Percentiles rank a stretch among this genome's conserved stretches.
Evolutionary conservation across 2,329 filamentous ascomycete species (phyloP).

Genomic region (Endoconidiophora polonica): DNA sequence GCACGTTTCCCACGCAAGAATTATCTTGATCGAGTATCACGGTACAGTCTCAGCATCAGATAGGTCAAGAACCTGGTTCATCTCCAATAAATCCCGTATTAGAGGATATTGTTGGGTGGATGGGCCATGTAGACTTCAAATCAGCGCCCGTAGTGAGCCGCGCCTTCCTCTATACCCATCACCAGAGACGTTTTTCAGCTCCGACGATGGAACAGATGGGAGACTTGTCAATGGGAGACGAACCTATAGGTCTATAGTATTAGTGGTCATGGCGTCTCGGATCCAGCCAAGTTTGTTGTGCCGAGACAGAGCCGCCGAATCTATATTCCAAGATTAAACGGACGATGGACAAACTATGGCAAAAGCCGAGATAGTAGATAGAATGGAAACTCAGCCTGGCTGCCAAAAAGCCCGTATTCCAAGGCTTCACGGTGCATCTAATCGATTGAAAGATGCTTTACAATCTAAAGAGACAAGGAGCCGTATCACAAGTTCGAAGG

Average conservation of each 20-base stretch:
- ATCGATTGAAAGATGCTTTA: background rate
- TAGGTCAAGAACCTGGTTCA: background rate
- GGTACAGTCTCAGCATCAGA: constrained; percentile 86
- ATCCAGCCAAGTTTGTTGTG: no score
- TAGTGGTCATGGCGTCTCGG: background rate
- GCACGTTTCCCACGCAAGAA: constrained; percentile 97
- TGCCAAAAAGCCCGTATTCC: background rate
- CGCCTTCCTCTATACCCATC: constrained; percentile 16
- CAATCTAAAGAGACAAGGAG: background rate
- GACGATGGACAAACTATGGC: background rate
- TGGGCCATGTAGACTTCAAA: constrained; percentile 10
- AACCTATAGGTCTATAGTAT: constrained; percentile 11
- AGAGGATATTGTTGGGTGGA: constrained; percentile 2
- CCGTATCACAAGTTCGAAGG: background rate
- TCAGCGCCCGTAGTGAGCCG: constrained; percentile 80
- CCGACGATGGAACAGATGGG: background rate
- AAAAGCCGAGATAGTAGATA: background rate
- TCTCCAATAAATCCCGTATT: constrained; percentile 1
- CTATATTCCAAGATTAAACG: background rate
- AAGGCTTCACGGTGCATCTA: background rate
- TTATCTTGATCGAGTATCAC: constrained; percentile 98
- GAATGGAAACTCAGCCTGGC: background rate
- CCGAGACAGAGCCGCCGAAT: background rate
- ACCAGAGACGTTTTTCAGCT: background rate
- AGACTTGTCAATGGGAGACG: constrained; percentile 12